These are phyloP conservation scores for Fraxinus greggii DNA, from an alignment of 305 asterid species.

Conservation along the genomic window DNA sequence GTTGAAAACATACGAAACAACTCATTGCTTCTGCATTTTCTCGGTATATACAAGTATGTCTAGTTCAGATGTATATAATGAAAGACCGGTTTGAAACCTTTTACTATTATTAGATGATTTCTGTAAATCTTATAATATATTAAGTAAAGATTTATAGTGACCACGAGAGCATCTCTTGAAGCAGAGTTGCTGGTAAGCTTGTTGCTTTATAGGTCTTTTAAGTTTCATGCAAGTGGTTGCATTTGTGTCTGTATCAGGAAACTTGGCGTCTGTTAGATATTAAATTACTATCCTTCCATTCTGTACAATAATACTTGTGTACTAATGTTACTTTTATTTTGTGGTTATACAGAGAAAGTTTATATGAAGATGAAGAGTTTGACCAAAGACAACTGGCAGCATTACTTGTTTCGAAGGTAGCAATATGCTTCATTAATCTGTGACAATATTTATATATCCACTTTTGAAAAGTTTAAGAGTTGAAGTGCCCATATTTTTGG, in stretches of 20 bases:
- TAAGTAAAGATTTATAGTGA: not conserved
- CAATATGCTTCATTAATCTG: not conserved
- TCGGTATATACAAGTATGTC: not conserved
- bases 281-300: not conserved
- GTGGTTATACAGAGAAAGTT: slow-evolving; percentile 64
- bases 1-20: not conserved
- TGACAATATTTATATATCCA: not conserved
- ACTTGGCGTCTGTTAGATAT: not conserved
- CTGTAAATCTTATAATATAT: not conserved
- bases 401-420: slow-evolving; percentile 75
- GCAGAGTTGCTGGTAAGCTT: not conserved
- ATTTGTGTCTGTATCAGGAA: not conserved
- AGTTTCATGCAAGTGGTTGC: not conserved
- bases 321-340: not conserved
- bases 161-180: not conserved
- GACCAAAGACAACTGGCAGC: slow-evolving; percentile 94
- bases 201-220: not conserved
- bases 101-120: not conserved
- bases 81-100: not conserved
- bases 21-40: not conserved
- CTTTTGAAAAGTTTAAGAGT: not conserved
- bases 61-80: not conserved
- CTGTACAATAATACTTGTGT: not conserved
- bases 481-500: not conserved
- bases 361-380: slow-evolving; percentile 86